Evolutionary conservation across 192 early-diverging fungal species (phyloP).

Genomic region (Umbelopsis isabellina): DNA sequence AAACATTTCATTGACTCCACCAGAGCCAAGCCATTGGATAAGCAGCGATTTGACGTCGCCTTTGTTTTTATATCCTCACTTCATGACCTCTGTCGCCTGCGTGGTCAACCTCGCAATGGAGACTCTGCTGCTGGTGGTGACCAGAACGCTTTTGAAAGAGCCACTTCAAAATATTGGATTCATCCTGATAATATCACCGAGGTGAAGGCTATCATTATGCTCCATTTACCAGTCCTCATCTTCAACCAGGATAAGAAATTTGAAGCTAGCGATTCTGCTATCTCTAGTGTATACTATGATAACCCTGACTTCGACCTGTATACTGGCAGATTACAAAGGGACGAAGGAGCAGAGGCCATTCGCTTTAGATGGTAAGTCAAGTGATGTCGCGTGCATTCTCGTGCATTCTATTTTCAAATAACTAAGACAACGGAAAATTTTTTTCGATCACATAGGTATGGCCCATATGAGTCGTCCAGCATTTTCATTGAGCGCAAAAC

Average conservation of each 20-base stretch:
- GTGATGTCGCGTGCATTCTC: background rate
- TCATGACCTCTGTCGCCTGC: conserved; percentile 72
- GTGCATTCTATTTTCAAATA: background rate
- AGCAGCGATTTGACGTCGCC: conserved; percentile 84
- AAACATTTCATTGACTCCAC: conserved; percentile 26
- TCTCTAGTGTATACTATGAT: conserved; percentile 95
- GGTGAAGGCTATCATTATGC: conserved; percentile 90
- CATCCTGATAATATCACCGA: conserved; percentile 95
- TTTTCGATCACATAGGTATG: conserved; percentile 30
- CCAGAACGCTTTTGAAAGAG: conserved; percentile 71
- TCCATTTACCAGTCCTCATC: conserved; percentile 89
- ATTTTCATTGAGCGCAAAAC: conserved; percentile 44
- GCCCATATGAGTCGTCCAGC: conserved; percentile 31
- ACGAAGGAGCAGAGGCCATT: conserved; percentile 88
- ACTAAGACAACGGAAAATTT: background rate
- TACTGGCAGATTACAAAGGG: conserved; percentile 83
- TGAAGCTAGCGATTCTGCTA: conserved; percentile 83
- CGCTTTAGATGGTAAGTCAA: conserved; percentile 90
- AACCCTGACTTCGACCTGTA: conserved; percentile 93
- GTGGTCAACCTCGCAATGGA: conserved; percentile 30
- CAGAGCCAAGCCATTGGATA: conserved; percentile 71
- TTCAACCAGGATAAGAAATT: conserved; percentile 63
- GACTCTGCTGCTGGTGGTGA: conserved; percentile 35
- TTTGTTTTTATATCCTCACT: conserved; percentile 86
- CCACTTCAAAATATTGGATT: conserved; percentile 95